Conservation (phyloP, 805 yeast genomes). For the Metschnikowia similis region DNA sequence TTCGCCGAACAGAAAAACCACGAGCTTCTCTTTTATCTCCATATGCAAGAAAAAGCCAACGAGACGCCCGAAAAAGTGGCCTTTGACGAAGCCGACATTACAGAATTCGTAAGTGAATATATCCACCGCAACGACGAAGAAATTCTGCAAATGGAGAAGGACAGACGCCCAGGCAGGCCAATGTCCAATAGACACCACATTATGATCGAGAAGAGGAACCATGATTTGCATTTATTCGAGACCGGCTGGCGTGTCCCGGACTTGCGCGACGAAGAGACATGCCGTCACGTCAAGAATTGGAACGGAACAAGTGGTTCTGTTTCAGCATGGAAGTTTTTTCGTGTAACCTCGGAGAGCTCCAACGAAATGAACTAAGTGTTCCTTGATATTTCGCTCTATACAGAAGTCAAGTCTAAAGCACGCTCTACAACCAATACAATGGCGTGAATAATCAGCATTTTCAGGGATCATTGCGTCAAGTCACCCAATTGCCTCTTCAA, state of each 20-base stretch:
- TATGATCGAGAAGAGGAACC: conserved; percentile 56
- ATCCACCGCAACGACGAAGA: conserved; percentile 74
- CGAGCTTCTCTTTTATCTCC: conserved; percentile 55
- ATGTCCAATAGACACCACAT: conserved; percentile 64
- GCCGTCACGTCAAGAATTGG: conserved; percentile 64
- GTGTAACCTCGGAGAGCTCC: conserved; percentile 24
- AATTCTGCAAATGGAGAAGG: conserved; percentile 51
- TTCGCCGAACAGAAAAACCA: conserved; percentile 56
- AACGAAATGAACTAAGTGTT: conserved; percentile 9
- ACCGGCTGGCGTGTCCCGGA: conserved; percentile 76
- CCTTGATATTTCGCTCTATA: neutral
- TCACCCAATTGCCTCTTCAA: neutral
- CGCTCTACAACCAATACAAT: neutral
- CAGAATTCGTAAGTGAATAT: conserved; percentile 56
- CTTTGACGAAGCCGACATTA: conserved; percentile 57
- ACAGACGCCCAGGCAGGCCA: conserved; percentile 88
- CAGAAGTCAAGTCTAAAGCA: neutral
- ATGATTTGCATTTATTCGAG: conserved; percentile 57
- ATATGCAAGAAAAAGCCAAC: conserved; percentile 48
- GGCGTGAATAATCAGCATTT: neutral
- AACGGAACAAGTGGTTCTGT: conserved; percentile 78
- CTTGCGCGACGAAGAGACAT: conserved; percentile 56
- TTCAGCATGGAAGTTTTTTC: conserved; percentile 52
- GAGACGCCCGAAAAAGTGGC: conserved; percentile 22
- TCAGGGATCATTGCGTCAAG: neutral